Base-by-base conservation (phyloP, 192 early-diverging fungal species). In the Coemansia sp. region DNA sequence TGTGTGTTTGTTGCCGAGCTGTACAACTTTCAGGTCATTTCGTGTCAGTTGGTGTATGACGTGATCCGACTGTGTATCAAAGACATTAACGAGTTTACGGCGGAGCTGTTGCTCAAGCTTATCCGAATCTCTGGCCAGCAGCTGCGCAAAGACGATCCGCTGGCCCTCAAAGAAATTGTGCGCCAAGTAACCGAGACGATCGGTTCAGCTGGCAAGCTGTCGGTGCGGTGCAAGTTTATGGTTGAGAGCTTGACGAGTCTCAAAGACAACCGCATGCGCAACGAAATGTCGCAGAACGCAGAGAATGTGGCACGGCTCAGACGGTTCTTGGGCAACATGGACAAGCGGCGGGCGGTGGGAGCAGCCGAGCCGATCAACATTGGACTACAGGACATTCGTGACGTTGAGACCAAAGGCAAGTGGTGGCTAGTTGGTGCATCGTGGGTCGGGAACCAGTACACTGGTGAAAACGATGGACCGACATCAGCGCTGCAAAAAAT, bases 361-460 rank as follows among this genome's bases (percentile, higher is more conserved):
- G 63, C 61, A 1, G 78, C 71, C 2, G 94, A 97, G 65, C 83
- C 94, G 0, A 87, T 99, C 38, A 85, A 94, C 54, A 91, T 94
- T 5, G 84, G 86, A 32, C 70, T 99, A 48, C 82, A 87, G 10
- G 97, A 99, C 63, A 96, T 99, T 66, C 84, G 84, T 45, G 79
- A 86, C 10, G 78, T 93, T 32, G 85, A 87, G 17, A 91, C 89
- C 10, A 92, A 92, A 65, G 95, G 95, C 69, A 94, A 94, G 74
- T 99, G 97, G 97, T 99, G 97, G 97, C 82, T 98, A 23, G 92
- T 97, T 7, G 97, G 97, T 22, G 83, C 94, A 3, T 92, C 93
- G 17, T 99, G 97, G 96, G 87, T 85, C 19, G 93, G 91, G 32
- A 74, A 76, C 56, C 67, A 84, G 65, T 50, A 77, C 21, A 35